These are phyloP conservation scores for Fusarium secorum DNA, from an alignment of 2,329 filamentous ascomycete species.

Conservation along the genomic window DNA sequence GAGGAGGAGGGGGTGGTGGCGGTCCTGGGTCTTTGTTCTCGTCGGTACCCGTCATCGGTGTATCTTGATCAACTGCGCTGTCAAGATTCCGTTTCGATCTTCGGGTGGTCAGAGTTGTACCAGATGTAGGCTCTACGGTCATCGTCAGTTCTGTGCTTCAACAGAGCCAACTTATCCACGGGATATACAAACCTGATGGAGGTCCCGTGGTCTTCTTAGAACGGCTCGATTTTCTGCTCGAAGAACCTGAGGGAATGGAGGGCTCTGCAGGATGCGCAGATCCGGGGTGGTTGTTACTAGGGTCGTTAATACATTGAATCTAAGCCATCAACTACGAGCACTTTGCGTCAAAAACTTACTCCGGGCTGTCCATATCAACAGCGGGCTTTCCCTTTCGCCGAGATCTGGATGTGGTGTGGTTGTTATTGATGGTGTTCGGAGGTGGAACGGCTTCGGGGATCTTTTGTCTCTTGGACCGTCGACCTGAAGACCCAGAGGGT, in stretches of 20 bases:
- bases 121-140: constrained; percentile 45
- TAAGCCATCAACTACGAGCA: not conserved
- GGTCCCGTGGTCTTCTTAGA: constrained; percentile 69
- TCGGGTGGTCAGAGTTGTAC: constrained; percentile 51
- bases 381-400: constrained; percentile 68
- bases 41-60: constrained; percentile 74
- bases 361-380: constrained; percentile 76
- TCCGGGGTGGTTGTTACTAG: constrained; percentile 50
- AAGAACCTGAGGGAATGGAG: constrained; percentile 66
- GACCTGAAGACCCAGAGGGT: constrained; percentile 52
- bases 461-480: constrained; percentile 77
- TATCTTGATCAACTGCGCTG: constrained; percentile 67
- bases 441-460: constrained; percentile 59
- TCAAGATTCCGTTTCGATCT: constrained; percentile 63
- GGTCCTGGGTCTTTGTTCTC: constrained; percentile 56
- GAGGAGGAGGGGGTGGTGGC: constrained; percentile 54
- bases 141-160: constrained; percentile 18
- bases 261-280: constrained; percentile 69
- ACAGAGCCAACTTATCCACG: not conserved
- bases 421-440: constrained; percentile 36
- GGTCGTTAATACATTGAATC: constrained; percentile 13
- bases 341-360: constrained; percentile 56
- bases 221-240: constrained; percentile 76
- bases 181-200: constrained; percentile 48
- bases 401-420: constrained; percentile 51